Base-by-base conservation (phyloP, 2,329 filamentous ascomycete genomes). In the Fusarium tjaetaba region DNA sequence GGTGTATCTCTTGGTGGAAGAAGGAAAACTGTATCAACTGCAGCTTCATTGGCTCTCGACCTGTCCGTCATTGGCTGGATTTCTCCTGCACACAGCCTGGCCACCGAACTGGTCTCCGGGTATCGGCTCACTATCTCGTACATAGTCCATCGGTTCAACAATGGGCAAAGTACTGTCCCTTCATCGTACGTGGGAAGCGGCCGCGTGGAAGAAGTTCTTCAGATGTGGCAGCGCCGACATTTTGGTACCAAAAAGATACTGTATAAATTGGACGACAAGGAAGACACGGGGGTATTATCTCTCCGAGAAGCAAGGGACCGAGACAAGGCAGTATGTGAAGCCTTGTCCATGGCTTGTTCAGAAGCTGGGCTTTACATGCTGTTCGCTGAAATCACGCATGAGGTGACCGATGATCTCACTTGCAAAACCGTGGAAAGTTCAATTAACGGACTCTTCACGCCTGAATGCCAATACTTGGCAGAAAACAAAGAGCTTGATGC, bases 41-140 rank as follows among this genome's bases (percentile, higher is more conserved):
- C 43, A 18, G 6, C 58, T 18, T 64, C 56, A 10, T 68, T 70
- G 38, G 38, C 49, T n/a, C 51, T 67, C 22, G 70, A 70, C 24
- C 43, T 73, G 39, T 72, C 71, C 9, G 26, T 51, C 13, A 43
- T 73, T 13, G 63, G 52, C 10, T 74, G 70, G 70, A 52, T 56
- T 51, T 58, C 60, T 16, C 60, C 60, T 38, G 46, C 36, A 18
- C 51, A 60, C 5, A 36, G 41, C 18, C 15, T 71, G 36, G 42
- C 64, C 16, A 45, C 58, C 16, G 43, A 71, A 26, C 32, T 73
- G 32, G 34, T n/a, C 24, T 73, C 62, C 3, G 60, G 70, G 22
- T 53, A 74, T 45, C 70, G 70, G 6, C 42, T 73, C 9, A 68
- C 61, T 10, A 58, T 73, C 22, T 61, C 65, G 15, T 73, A 73